These are phyloP conservation scores for Pseudogymnoascus pannorum DNA, from an alignment of 2,329 filamentous ascomycete genomes.

Conservation along the genomic window DNA sequence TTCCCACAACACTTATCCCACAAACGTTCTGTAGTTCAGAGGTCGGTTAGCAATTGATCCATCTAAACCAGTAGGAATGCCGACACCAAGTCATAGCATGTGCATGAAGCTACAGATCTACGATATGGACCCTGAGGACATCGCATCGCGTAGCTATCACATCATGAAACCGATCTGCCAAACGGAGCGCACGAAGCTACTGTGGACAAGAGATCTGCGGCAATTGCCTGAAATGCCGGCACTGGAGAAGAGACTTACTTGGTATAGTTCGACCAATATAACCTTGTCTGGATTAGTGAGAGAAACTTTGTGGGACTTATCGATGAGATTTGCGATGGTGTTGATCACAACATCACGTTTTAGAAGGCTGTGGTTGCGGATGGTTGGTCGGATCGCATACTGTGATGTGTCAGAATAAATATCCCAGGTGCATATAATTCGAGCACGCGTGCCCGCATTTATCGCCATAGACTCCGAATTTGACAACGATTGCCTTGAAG, in stretches of 20 bases:
- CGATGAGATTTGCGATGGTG: conserved; percentile 46
- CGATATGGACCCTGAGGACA: not conserved
- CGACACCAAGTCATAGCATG: conserved; percentile 7
- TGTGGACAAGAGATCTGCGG: conserved; percentile 13
- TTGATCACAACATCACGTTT: conserved; percentile 64
- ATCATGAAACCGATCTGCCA: conserved; percentile 14
- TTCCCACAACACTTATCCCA: conserved; percentile 68
- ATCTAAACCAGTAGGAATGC: not conserved
- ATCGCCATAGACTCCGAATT: not conserved
- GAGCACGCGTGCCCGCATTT: not conserved
- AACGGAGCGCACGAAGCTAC: conserved; percentile 14
- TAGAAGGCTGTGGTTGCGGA: conserved; percentile 64
- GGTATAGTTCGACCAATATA: conserved; percentile 72
- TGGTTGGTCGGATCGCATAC: conserved; percentile 79
- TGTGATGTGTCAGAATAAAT: conserved; percentile 29
- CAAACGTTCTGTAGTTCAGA: conserved; percentile 52
- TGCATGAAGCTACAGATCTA: conserved; percentile 10
- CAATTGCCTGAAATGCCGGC: not conserved
- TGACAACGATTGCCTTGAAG: not conserved
- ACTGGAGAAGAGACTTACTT: conserved; percentile 44
- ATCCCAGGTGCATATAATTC: not conserved
- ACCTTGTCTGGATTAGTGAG: conserved; percentile 71
- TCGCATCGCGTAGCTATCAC: conserved; percentile 5
- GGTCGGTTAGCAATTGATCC: conserved; percentile 10
- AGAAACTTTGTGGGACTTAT: conserved; percentile 65